Base-by-base conservation (phyloP, 352 stramenopile genomes). In the Pythium rishiriense region DNA sequence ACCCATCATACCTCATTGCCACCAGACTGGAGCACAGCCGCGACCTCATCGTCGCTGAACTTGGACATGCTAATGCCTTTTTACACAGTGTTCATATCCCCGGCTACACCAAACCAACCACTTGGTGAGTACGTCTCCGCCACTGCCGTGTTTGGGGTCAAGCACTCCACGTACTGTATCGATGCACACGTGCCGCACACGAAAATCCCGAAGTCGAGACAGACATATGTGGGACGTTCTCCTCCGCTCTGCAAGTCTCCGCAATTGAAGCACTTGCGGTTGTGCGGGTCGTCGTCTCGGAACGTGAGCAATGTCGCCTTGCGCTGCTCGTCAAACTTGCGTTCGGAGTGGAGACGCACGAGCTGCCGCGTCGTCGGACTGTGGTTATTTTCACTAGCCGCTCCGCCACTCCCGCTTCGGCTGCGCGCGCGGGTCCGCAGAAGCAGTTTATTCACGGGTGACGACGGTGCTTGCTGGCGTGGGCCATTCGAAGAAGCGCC, bases 11-110 rank as follows among this genome's bases (percentile, higher is more conserved):
- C 41, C 2, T 7, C 41, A 50, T 60, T 51, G 51, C 51, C 51
- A 35, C 51, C 51, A 1, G 31, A 58, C 33, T 22, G 19, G 21
- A 58, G 33, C 33, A 58, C 24, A 8, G 24, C 22, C 3, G 41
- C 51, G 8, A 58, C 51, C 28, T 58, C 51, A 14, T 39, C 25
- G 24, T 58, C 51, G 10, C 29, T 58, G 51, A 58, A 58, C 51
- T 58, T 58, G 51, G 51, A 47, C 51, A 58, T 58, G 6, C 9
- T 33, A 24, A 58, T 58, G 2, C n/a, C 29, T 47, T n/a, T 58
- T 58, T 29, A 58, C 51, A 19, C 51, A 35, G 51, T 58, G 51
- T 21, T 37, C 31, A 11, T 12, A 37, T 6, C 31, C 31, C 6
- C 31, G 31, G 31, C 31, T 37, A 37, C 31, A 6, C 6, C 11